Evolutionary conservation across 2,329 filamentous ascomycete species (phyloP), one percentile per base, ranked within the genome.

Genomic region (Herpotrichia juniperi): DNA sequence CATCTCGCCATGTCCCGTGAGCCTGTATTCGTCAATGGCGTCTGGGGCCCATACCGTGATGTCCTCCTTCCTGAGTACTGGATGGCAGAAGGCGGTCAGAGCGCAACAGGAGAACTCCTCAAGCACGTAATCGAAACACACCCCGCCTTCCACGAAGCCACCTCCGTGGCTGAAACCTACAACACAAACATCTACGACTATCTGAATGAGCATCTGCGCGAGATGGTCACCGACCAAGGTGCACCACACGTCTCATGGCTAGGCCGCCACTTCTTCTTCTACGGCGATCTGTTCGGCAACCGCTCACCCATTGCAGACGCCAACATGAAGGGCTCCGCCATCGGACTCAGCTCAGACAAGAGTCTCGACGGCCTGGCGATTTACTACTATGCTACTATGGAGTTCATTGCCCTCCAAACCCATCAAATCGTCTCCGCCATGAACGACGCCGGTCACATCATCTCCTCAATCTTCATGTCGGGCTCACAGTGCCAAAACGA

Each of bases 81-180:
- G 94, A 90, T 99, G 84, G 92, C 94, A 14, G 94, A 99, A 74
- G 94, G 94, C 60, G 94, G 94, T 11, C 94, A 99, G 75, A 96
- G 91, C 22, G 94, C 94, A 4, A 99, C 94, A 0, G 94, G 94
- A 46, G 94, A 97, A 75, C 83, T 99, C 50, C 81, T 99, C 44
- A 93, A 94, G 68, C 91, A 97, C 76, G 89, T 97, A 64, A 86
- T 97, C 46, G 93, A 97, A 73, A 97, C 93, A 1, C 94, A 99
- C 70, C 91, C 93, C 2, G 93, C 93, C 2, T 93, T 93, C 75
- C 85, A 89, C 56, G 87, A 93, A 69, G 91, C 91, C 14, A 76
- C 86, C 57, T 89, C 90, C 2, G 82, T 92, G 43, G 91, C 93
- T 22, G 87, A 92, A 72, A 89, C 88, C 2, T 89, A 89, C 74